Percentiles rank a stretch among this genome's conserved stretches.
phyloP scores from a whole-genome alignment of 106 monocot genomes.

The Gastrodia elata region DNA sequence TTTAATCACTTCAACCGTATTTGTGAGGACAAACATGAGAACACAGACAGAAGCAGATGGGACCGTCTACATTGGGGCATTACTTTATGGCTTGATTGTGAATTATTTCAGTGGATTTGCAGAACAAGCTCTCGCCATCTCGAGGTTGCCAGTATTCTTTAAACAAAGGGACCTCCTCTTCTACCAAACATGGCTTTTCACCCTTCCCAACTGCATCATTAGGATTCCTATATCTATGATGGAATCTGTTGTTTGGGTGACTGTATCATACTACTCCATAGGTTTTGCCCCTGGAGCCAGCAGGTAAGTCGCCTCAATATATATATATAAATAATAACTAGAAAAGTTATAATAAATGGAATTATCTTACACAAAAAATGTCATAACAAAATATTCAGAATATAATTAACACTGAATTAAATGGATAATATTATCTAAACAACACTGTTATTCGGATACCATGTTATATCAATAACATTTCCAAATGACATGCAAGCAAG shows the following conservation, averaged over 20 bases:
- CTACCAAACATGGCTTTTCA: conserved; percentile 64
- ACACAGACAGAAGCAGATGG: conserved; percentile 34
- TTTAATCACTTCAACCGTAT: conserved; percentile 36
- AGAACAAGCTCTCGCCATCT: conserved; percentile 50
- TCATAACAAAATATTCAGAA: too few species aligned
- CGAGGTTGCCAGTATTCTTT: conserved; percentile 70
- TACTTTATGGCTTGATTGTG: conserved; percentile 44
- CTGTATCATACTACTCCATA: conserved; percentile 55
- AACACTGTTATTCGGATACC: too few species aligned
- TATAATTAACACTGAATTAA: too few species aligned
- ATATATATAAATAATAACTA: too few species aligned
- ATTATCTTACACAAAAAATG: too few species aligned
- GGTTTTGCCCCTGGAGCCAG: conserved; percentile 64
- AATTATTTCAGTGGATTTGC: conserved; percentile 73
- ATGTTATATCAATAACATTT: too few species aligned
- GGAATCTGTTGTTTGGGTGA: conserved; percentile 55
- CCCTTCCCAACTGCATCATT: conserved; percentile 49
- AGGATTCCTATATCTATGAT: conserved; percentile 55
- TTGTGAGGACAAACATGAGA: conserved; percentile 42
- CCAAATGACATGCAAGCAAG: too few species aligned
- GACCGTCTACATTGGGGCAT: conserved; percentile 42
- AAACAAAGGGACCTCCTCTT: conserved; percentile 81
- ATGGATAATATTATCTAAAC: too few species aligned
- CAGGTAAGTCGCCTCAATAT: conserved; percentile 27
- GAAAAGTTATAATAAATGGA: neutral